Evolutionary conservation across 805 yeast genomes (phyloP), one percentile per base, ranked within the genome.

Genomic region (Kuraishia ogatae): DNA sequence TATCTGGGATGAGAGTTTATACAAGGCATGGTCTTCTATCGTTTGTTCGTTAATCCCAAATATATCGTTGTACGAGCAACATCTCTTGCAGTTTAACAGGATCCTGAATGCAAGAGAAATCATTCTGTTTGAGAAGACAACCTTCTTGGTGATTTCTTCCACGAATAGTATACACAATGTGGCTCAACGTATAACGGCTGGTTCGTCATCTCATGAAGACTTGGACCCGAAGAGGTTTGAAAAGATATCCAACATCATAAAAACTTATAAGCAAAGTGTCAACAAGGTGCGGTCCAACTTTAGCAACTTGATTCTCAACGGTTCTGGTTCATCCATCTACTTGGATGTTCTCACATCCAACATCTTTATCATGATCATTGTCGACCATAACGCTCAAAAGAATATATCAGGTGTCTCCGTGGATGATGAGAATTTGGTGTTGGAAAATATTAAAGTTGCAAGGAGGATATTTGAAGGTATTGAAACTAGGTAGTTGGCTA

Each of bases 11-110:
- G 98, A 93, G 68, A 84, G 93, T 64, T 74, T 93, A 56, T 94
- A 93, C 68, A 92, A 88, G 68, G 99, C 99, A 1, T 94, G 99
- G 99, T 89, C 97, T 2, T 88, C 85, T 52, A 93, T 94, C 57
- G 97, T 94, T 39, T 92, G 98, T 65, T 87, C 97, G 1, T 76
- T 94, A 61, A 93, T 94, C 56, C 97, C 99, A 15, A 93, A 94
- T 64, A 92, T 93, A 81, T 78, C 82, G 46, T 71, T 83, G 17
- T 87, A 90, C 64, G 93, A 93, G 68, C 80, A 80, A 56, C 87
- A 89, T 65, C 74, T 94, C 57, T 71, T 84, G 51, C 84, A 83
- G 61, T 81, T 94, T 64, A 88, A 91, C 60, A 74, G 78, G 23
- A 80, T 89, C 19, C 72, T 91, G 55, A 85, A 87, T 58, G 97